Conservation (phyloP, 2,329 filamentous ascomycete genomes). For the Zasmidium citrigriseum region DNA sequence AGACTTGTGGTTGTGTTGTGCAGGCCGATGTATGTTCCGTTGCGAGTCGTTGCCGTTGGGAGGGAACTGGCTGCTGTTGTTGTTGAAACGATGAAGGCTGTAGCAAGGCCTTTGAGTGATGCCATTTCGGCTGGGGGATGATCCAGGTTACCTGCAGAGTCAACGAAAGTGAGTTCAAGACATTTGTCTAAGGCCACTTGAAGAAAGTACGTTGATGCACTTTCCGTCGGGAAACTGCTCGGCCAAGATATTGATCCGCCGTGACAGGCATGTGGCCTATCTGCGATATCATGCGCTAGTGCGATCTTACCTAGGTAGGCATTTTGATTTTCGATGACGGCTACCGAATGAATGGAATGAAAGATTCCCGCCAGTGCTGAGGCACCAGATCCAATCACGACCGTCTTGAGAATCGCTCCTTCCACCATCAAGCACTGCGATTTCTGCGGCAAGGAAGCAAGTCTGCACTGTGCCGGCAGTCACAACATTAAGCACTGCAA, state of each 20-base stretch:
- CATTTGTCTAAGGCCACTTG: too few species aligned
- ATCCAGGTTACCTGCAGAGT: too few species aligned
- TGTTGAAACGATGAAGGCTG: too few species aligned
- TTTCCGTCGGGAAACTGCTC: background rate
- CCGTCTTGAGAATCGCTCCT: too few species aligned
- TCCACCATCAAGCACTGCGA: background rate
- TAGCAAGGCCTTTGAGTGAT: too few species aligned
- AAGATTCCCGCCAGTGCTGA: too few species aligned
- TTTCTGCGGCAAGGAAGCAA: constrained; percentile 1
- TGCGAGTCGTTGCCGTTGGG: background rate
- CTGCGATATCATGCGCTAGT: background rate
- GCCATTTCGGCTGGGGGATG: too few species aligned
- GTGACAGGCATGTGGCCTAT: background rate
- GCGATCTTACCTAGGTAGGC: too few species aligned
- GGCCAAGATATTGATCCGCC: background rate
- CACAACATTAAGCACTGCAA: constrained; percentile 49
- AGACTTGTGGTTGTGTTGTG: background rate
- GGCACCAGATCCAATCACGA: too few species aligned
- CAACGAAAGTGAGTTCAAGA: too few species aligned
- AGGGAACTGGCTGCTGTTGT: background rate
- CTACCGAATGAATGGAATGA: too few species aligned
- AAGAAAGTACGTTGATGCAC: background rate
- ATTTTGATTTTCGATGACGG: too few species aligned
- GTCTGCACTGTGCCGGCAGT: constrained; percentile 50
- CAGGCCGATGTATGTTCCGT: background rate